These are phyloP conservation scores for Pythium volutum DNA, from an alignment of 352 stramenopile genomes.

Conservation along the genomic window DNA sequence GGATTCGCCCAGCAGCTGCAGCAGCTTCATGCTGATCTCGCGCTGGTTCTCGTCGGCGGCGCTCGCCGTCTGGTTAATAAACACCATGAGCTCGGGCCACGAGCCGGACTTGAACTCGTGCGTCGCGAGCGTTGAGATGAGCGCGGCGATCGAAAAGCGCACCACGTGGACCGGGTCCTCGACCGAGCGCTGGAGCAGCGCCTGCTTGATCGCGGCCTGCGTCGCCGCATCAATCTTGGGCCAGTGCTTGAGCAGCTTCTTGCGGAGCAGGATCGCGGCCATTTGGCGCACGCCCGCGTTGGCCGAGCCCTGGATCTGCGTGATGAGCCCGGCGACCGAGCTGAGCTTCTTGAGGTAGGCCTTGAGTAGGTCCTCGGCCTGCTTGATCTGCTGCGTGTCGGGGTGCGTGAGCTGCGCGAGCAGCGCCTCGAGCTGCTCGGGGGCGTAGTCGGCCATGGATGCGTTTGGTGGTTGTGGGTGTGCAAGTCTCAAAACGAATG, in stretches of 20 bases:
- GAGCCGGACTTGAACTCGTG: constrained; percentile 69
- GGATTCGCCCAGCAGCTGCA: constrained; percentile 92
- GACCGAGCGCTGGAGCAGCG: constrained; percentile 80
- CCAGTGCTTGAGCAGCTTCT: constrained; percentile 94
- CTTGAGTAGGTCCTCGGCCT: constrained; percentile 93
- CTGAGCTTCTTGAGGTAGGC: constrained; percentile 89
- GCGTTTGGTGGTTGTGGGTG: constrained; percentile 3
- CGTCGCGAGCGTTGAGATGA: constrained; percentile 82
- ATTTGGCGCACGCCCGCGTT: constrained; percentile 89
- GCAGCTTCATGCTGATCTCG: constrained; percentile 92
- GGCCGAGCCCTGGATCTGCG: constrained; percentile 79
- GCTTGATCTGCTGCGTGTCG: constrained; percentile 94
- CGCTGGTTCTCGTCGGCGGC: constrained; percentile 81
- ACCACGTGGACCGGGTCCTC: constrained; percentile 89
- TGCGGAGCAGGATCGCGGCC: constrained; percentile 91
- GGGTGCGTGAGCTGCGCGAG: constrained; percentile 91
- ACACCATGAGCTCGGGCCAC: constrained; percentile 94
- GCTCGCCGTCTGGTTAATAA: constrained; percentile 88
- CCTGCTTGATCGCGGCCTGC: constrained; percentile 83
- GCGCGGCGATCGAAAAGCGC: constrained; percentile 74
- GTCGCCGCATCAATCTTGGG: constrained; percentile 81
- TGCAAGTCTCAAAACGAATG: background rate
- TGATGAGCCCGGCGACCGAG: constrained; percentile 86
- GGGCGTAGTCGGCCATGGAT: constrained; percentile 77
- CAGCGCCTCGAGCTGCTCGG: constrained; percentile 83